These are phyloP conservation scores for Bryoerythrophyllum caledonicum DNA, from an alignment of 225 moss, liverwort and hornwort genomes.

Conservation along the genomic window DNA sequence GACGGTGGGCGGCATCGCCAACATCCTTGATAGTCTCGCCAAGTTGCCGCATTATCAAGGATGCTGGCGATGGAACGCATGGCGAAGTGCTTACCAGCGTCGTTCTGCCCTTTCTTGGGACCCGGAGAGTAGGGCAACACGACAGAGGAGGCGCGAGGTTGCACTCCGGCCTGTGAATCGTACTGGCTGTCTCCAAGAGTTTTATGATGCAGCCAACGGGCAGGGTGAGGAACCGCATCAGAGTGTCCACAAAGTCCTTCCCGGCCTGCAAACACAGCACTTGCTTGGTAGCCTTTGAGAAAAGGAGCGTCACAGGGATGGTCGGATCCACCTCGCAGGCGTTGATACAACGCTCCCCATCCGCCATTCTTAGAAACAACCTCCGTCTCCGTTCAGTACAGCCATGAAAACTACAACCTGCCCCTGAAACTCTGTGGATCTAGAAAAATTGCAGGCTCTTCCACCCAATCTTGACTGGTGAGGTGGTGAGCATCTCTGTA, in stretches of 20 bases:
- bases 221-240: constrained; percentile 58
- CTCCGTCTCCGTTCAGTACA: constrained; percentile 1
- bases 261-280: constrained; percentile 54
- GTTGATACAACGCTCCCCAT: constrained; percentile 26
- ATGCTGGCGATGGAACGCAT: too few relatives aligned
- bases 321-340: constrained; percentile 32
- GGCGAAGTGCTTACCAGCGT: too few relatives aligned
- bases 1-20: too few relatives aligned
- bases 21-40: too few relatives aligned
- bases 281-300: constrained; percentile 54
- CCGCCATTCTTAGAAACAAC: constrained; percentile 21
- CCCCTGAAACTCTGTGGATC: constrained; percentile 7
- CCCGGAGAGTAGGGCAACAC: too few relatives aligned
- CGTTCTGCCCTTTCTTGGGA: too few relatives aligned
- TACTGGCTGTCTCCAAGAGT: too few relatives aligned
- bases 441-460: constrained; percentile 3
- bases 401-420: constrained; percentile 12
- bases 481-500: constrained; percentile 15
- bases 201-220: constrained; percentile 48
- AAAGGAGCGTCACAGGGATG: constrained; percentile 46
- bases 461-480: constrained; percentile 1
- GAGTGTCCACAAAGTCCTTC: too few relatives aligned
- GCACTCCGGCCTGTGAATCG: too few relatives aligned
- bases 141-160: too few relatives aligned
- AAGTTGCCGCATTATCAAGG: too few relatives aligned